Conservation (phyloP, 495 filamentous ascomycete genomes). For the Podospora fimiseda region DNA sequence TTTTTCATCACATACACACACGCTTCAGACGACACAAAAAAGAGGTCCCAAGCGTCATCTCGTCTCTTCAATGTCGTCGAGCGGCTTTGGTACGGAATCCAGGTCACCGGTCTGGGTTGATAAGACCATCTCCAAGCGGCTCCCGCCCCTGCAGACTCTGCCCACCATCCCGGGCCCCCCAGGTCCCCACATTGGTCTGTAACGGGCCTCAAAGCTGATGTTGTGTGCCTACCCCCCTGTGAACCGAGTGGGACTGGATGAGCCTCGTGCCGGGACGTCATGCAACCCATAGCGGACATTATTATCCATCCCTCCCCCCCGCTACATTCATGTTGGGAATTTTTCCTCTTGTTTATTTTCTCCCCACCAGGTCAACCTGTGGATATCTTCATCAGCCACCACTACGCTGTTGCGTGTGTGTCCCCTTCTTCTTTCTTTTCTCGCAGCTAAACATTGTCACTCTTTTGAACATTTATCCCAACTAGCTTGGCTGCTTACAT, state of each 20-base stretch:
- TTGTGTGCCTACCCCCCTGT: constrained; percentile 21
- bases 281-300: constrained; percentile 31
- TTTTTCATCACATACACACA: neutral
- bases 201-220: constrained; percentile 31
- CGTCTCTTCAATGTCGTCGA: neutral
- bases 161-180: constrained; percentile 22
- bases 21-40: no score
- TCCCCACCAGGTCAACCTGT: constrained; percentile 33
- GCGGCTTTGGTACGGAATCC: neutral
- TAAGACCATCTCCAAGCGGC: neutral
- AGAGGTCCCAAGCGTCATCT: neutral
- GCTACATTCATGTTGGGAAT: constrained; percentile 21
- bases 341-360: constrained; percentile 34
- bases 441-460: constrained; percentile 48
- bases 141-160: constrained; percentile 15
- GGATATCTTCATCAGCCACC: constrained; percentile 33
- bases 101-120: neutral
- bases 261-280: constrained; percentile 28
- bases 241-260: constrained; percentile 30
- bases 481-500: constrained; percentile 53
- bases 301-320: constrained; percentile 31
- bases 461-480: constrained; percentile 52
- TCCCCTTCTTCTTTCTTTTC: constrained; percentile 38
- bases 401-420: constrained; percentile 44
- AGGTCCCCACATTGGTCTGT: constrained; percentile 27